Conservation (phyloP, 2,329 filamentous ascomycete species). For the Monilinia aucupariae region DNA sequence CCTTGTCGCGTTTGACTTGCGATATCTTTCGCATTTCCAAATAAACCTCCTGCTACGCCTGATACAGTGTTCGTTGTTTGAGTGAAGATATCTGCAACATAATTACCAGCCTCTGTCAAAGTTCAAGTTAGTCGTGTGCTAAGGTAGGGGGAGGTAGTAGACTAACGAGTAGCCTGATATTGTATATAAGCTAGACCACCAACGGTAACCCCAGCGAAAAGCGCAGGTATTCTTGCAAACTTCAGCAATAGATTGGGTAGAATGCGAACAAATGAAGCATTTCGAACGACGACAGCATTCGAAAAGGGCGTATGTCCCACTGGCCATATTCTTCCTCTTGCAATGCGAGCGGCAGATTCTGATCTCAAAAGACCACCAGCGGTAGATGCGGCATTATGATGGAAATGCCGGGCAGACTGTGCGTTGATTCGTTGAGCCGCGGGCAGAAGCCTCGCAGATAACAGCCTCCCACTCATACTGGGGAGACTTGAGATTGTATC, state of each 20-base stretch:
- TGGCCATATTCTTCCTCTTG: slow-evolving; percentile 67
- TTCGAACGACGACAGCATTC: slow-evolving; percentile 62
- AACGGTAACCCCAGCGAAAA: slow-evolving; percentile 84
- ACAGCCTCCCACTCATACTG: slow-evolving; percentile 47
- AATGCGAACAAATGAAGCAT: slow-evolving; percentile 58
- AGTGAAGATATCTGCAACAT: slow-evolving; percentile 69
- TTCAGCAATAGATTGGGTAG: slow-evolving; percentile 89
- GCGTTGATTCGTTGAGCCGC: slow-evolving; percentile 56
- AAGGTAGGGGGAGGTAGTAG: not conserved
- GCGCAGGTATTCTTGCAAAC: slow-evolving; percentile 78
- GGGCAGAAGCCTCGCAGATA: slow-evolving; percentile 67
- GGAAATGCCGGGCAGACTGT: slow-evolving; percentile 56
- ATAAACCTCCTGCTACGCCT: slow-evolving; percentile 61
- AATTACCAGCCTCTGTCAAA: slow-evolving; percentile 63
- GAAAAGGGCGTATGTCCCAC: slow-evolving; percentile 73
- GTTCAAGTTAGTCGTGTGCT: not conserved
- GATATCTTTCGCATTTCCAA: slow-evolving; percentile 67
- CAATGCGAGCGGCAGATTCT: slow-evolving; percentile 56
- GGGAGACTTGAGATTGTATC: slow-evolving; percentile 21
- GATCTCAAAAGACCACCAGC: slow-evolving; percentile 64
- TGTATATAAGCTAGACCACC: slow-evolving; percentile 88
- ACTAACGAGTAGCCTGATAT: slow-evolving; percentile 83
- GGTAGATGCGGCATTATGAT: slow-evolving; percentile 50
- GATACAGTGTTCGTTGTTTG: slow-evolving; percentile 67
- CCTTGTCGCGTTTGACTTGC: slow-evolving; percentile 74